Evolutionary conservation across 2,329 filamentous ascomycete species (phyloP), one percentile per base, ranked within the genome.

Genomic region (Cercospora zeina): DNA sequence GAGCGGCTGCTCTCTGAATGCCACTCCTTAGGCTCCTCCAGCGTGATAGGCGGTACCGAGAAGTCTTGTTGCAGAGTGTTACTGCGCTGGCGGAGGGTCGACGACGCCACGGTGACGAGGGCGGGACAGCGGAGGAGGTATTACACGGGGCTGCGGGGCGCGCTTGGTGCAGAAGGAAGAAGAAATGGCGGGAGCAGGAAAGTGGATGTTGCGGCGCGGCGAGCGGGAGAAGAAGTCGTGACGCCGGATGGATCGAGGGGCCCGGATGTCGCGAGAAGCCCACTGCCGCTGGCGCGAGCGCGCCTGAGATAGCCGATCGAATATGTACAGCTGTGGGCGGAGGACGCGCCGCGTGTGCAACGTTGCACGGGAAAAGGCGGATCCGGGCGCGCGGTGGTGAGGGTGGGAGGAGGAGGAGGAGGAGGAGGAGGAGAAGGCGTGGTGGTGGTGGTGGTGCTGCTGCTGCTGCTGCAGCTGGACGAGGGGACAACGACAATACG

Each of bases 21-120:
- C 63, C 65, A 66, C 39, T 66, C 63, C 57, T 67, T 68, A 55
- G 53, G 59, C 45, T 68, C 67, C 63, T 68, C 67, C 67, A 68
- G 66, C 53, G 63, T 68, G 66, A 45, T 55, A 31, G 27, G 39
- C 27, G 39, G 54, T 14, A 14, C 21, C 14, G 36, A 16, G 33
- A 31, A 27, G 34, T 59, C 56, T 31, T 36, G 42, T 53, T 59
- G 56, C 42, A 50, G 34, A 59, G 56, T 59, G 47, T 53, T 53
- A 47, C 56, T 59, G 42, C 56, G 45, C 56, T 59, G 56, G 16
- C 56, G 56, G 13, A 59, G 56, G 27, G 24, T 58, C 39, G 55
- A 47, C 27, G 54, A 47, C 55, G 47, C 36, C 50, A 55, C 36
- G 24, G 30, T 58, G 50, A 47, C 31, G 56, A 42, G 53, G 30